Evolutionary conservation across 345 rosid species (phyloP).

Genomic region (Anacardium occidentale): DNA sequence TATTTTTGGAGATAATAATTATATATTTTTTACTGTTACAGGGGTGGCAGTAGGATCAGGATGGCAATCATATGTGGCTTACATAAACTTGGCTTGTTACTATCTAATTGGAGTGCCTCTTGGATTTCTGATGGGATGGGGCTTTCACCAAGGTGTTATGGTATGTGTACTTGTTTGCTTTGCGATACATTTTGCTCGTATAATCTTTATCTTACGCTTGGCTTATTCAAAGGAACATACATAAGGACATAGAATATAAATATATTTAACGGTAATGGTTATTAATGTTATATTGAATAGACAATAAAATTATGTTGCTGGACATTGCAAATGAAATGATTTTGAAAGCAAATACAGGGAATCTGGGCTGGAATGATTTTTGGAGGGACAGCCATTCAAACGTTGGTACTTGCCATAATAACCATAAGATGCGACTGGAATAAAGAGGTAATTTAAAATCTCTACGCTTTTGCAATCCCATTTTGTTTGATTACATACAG

Average conservation of each 20-base stretch:
- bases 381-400: constrained; percentile 80
- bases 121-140: constrained; percentile 90
- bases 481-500: background rate
- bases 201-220: no score
- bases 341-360: constrained; percentile 42
- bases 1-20: no score
- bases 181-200: background rate
- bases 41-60: constrained; percentile 99
- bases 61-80: constrained; percentile 89
- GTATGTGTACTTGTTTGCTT: constrained; percentile 32
- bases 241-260: no score
- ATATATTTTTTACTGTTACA: constrained; percentile 9
- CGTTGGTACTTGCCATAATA: constrained; percentile 47
- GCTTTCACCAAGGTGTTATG: constrained; percentile 67
- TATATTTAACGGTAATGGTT: no score
- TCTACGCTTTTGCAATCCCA: background rate
- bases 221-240: no score
- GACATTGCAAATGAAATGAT: background rate
- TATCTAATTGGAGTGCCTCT: constrained; percentile 74
- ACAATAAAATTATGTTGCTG: no score
- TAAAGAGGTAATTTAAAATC: constrained; percentile 46
- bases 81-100: constrained; percentile 84
- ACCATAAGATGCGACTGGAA: constrained; percentile 74
- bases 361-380: constrained; percentile 95
- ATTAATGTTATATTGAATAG: no score